Percentiles rank a stretch among this genome's conserved stretches.
Evolutionary conservation across 768 basidiomycete species (phyloP).

Genomic region (Paxillus rubicundulus): DNA sequence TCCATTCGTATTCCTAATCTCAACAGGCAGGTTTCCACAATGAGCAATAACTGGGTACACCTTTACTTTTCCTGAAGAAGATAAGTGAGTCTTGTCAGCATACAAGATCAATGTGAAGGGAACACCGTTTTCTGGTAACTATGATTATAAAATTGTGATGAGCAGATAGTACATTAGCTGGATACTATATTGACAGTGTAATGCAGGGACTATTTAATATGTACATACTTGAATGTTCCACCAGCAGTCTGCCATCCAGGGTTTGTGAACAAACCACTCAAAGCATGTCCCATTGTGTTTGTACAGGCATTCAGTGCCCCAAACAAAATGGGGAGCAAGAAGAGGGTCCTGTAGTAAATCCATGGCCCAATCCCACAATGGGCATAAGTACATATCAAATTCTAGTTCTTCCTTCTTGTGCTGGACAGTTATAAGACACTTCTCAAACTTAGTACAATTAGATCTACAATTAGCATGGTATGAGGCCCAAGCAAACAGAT

Average conservation of each 20-base stretch:
- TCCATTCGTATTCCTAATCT: slow-evolving; percentile 33
- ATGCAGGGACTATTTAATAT: neutral
- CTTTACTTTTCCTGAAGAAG: slow-evolving; percentile 36
- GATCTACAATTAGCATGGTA: neutral
- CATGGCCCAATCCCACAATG: slow-evolving; percentile 10
- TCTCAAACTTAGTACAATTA: neutral
- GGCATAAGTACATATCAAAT: neutral
- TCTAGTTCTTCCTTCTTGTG: neutral
- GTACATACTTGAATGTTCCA: slow-evolving; percentile 38
- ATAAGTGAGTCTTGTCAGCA: slow-evolving; percentile 40
- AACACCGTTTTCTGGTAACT: slow-evolving; percentile 10
- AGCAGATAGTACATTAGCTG: neutral
- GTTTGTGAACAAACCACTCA: slow-evolving; percentile 33
- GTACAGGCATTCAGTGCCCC: slow-evolving; percentile 32
- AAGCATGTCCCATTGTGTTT: slow-evolving; percentile 27
- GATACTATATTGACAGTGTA: no score
- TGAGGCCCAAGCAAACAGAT: slow-evolving; percentile 1
- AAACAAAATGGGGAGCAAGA: slow-evolving; percentile 20
- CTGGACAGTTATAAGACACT: neutral
- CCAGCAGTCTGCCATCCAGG: slow-evolving; percentile 36
- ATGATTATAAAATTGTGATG: neutral
- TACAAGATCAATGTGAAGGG: slow-evolving; percentile 36
- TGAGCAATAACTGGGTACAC: slow-evolving; percentile 37
- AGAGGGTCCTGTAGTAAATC: slow-evolving; percentile 4
- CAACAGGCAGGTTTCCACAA: slow-evolving; percentile 32